Conservation (phyloP, 169 alveolate genomes). For the Plasmodium vinckei region DNA sequence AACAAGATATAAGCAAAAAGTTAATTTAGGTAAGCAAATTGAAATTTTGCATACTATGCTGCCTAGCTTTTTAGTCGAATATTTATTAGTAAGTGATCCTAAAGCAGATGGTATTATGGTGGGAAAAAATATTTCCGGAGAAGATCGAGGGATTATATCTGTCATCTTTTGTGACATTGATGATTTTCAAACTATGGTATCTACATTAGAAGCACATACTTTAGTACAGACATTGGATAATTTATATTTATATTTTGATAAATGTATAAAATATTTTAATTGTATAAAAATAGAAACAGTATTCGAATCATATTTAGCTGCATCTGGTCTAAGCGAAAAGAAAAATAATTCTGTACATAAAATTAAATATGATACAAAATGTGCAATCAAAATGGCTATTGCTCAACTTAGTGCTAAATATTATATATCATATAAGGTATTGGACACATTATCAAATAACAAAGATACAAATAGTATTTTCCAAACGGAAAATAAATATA, state of each 20-base stretch:
- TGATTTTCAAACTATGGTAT: constrained; percentile 96
- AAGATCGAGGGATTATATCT: constrained; percentile 94
- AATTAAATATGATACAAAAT: constrained; percentile 74
- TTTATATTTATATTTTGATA: constrained; percentile 94
- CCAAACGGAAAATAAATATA: constrained; percentile 15
- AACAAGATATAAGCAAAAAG: constrained; percentile 84
- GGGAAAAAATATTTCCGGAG: constrained; percentile 83
- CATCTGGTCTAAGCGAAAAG: constrained; percentile 88
- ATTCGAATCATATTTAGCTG: constrained; percentile 93
- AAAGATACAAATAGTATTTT: constrained; percentile 88
- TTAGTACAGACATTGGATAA: constrained; percentile 94
- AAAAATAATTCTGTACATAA: constrained; percentile 38
- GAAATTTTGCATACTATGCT: constrained; percentile 92
- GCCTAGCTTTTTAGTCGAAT: constrained; percentile 91
- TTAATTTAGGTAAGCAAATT: constrained; percentile 87
- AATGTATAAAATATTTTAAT: constrained; percentile 94
- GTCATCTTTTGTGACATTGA: constrained; percentile 97
- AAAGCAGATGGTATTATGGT: constrained; percentile 81
- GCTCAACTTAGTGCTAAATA: constrained; percentile 75
- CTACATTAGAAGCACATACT: constrained; percentile 92
- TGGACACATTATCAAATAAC: constrained; percentile 92
- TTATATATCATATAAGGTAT: constrained; percentile 83
- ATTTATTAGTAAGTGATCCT: constrained; percentile 82
- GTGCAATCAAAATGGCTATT: constrained; percentile 77
- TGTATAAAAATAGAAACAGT: constrained; percentile 93